Evolutionary conservation across 2,329 filamentous ascomycete genomes (phyloP).

Genomic region (Penicillium palitans): DNA sequence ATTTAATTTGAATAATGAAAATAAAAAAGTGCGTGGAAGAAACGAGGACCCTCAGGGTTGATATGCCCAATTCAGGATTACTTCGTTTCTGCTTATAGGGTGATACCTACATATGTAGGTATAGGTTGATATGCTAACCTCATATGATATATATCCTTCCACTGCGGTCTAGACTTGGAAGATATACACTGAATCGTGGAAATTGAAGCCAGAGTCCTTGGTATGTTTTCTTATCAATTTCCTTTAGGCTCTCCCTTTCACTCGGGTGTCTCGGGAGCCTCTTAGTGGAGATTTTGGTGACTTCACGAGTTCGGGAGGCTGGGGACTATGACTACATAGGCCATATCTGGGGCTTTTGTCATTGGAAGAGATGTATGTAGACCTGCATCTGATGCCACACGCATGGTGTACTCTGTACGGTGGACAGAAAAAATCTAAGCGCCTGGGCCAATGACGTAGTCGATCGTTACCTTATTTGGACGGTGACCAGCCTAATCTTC

Average conservation of each 20-base stretch:
- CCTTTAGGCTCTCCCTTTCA: background rate
- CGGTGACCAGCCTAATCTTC: background rate
- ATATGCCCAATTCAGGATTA: background rate
- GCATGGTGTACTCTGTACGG: background rate
- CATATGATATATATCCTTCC: no score
- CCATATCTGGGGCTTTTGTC: background rate
- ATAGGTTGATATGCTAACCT: background rate
- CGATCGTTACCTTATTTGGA: slow-evolving; percentile 22
- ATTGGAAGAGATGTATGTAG: background rate
- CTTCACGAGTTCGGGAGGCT: background rate
- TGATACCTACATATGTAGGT: background rate
- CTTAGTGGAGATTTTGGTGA: background rate
- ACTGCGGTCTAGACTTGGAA: background rate
- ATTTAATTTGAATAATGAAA: background rate
- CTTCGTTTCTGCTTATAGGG: background rate
- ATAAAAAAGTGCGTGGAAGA: slow-evolving; percentile 5
- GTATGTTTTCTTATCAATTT: background rate
- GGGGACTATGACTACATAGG: background rate
- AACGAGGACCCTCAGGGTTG: background rate
- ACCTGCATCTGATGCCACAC: background rate
- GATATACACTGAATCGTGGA: background rate
- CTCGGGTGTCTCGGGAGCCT: slow-evolving; percentile 23
- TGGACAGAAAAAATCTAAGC: background rate
- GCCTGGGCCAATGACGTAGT: slow-evolving; percentile 21
- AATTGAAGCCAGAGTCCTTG: background rate